Evolutionary conservation across 2,329 filamentous ascomycete genomes (phyloP).

Genomic region (Ophiostoma perfectum): DNA sequence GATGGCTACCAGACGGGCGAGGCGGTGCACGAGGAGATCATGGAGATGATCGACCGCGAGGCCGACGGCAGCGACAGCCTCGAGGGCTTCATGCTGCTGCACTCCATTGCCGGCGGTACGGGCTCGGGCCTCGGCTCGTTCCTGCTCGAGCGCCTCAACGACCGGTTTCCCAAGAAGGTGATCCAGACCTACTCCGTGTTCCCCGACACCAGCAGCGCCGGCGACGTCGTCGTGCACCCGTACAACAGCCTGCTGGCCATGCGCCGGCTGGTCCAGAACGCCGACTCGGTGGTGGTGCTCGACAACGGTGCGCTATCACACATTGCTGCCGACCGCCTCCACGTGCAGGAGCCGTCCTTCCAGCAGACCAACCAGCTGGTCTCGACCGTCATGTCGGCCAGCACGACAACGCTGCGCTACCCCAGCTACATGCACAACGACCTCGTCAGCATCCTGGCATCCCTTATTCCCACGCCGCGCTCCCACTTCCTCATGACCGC

Average conservation of each 20-base stretch:
- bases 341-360: constrained; percentile 92
- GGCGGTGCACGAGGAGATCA: constrained; percentile 87
- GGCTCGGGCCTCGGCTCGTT: constrained; percentile 95
- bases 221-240: constrained; percentile 92
- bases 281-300: constrained; percentile 93
- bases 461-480: constrained; percentile 89
- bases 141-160: constrained; percentile 89
- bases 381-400: constrained; percentile 97
- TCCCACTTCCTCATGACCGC: constrained; percentile 98
- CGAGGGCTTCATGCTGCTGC: constrained; percentile 98
- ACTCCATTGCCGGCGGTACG: constrained; percentile 95
- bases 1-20: constrained; percentile 93
- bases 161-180: constrained; percentile 96
- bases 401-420: constrained; percentile 92
- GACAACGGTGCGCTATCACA: constrained; percentile 91
- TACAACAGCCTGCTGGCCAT: constrained; percentile 96
- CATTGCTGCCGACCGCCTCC: constrained; percentile 89
- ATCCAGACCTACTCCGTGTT: constrained; percentile 99
- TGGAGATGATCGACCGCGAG: constrained; percentile 99
- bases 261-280: constrained; percentile 87
- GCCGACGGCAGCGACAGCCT: constrained; percentile 96
- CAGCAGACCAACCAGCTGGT: constrained; percentile 97
- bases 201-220: constrained; percentile 79
- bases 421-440: constrained; percentile 99
- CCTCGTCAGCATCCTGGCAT: constrained; percentile 91